These are phyloP conservation scores for Coniochaeta prunicola DNA, from an alignment of 2,329 filamentous ascomycete genomes.

Conservation along the genomic window DNA sequence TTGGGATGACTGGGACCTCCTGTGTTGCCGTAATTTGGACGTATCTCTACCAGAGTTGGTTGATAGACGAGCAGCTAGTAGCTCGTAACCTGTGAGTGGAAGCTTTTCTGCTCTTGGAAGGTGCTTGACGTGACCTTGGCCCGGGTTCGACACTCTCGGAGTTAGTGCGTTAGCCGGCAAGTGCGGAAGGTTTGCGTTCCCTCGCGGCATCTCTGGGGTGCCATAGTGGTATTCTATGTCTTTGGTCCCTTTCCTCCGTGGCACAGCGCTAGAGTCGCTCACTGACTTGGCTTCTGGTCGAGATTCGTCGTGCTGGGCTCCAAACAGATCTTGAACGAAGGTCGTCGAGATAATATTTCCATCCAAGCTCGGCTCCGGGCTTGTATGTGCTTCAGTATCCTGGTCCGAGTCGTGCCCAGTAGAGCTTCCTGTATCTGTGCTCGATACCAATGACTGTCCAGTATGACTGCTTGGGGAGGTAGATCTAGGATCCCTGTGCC, in stretches of 20 bases:
- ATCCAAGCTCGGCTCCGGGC: constrained; percentile 31
- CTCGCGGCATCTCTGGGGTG: constrained; percentile 34
- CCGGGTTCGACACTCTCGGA: constrained; percentile 18
- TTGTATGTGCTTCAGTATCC: constrained; percentile 37
- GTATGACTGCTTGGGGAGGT: constrained; percentile 23
- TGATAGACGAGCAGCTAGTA: constrained; percentile 50
- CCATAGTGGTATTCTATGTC: constrained; percentile 24
- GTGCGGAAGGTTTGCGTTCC: constrained; percentile 27
- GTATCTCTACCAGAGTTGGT: constrained; percentile 12
- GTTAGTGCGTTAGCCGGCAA: constrained; percentile 27
- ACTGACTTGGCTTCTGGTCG: constrained; percentile 4
- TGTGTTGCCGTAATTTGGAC: neutral
- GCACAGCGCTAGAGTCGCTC: constrained; percentile 1
- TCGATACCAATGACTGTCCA: constrained; percentile 33
- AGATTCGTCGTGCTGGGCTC: constrained; percentile 12
- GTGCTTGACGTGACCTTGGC: constrained; percentile 25
- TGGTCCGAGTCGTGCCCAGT: constrained; percentile 26
- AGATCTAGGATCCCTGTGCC: constrained; percentile 17
- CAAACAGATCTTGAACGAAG: neutral
- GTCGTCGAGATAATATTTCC: constrained; percentile 15
- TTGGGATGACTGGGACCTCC: constrained; percentile 12
- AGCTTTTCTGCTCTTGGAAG: constrained; percentile 33
- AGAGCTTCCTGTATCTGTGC: constrained; percentile 44
- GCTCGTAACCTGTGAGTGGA: constrained; percentile 52
- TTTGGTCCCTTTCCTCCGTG: neutral